A percentile compares a stretch with the other conserved stretches of the same genome.
Conservation (phyloP, 331 rosid genomes). For the Pyrus hybrid region DNA sequence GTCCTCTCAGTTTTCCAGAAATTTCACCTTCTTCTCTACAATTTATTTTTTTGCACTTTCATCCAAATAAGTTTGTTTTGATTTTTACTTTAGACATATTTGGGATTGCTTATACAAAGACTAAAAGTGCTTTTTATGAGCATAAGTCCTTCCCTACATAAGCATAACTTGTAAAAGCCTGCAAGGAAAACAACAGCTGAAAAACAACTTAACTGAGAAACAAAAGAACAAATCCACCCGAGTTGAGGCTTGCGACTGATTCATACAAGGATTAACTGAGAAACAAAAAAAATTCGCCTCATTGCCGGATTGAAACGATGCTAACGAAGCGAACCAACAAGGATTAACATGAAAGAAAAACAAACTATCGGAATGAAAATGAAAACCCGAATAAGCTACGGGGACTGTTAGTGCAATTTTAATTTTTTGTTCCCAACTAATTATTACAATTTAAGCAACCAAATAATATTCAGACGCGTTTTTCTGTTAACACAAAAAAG, state of each 20-base stretch:
- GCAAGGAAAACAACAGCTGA: neutral
- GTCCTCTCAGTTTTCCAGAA: neutral
- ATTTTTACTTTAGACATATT: no score
- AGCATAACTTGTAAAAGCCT: neutral
- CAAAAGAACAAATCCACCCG: no score
- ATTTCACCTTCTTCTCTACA: neutral
- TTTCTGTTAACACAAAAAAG: neutral
- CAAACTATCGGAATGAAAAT: neutral
- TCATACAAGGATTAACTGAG: no score
- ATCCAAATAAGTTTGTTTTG: neutral
- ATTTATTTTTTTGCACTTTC: neutral
- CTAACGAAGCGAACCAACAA: neutral
- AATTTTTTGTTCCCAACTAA: neutral
- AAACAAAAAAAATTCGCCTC: neutral
- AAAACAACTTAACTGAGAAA: no score
- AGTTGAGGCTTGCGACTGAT: no score
- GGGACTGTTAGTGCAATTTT: neutral
- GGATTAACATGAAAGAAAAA: neutral
- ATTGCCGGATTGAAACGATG: neutral
- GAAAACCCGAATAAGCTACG: neutral
- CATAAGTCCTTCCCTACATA: neutral
- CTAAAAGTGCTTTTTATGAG: neutral
- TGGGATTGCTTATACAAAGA: neutral
- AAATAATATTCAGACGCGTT: constrained; percentile 31
- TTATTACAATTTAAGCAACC: neutral